Evolutionary conservation across 1,284 basidiomycete genomes (phyloP).

Genomic region (Ceratobasidium sp.): DNA sequence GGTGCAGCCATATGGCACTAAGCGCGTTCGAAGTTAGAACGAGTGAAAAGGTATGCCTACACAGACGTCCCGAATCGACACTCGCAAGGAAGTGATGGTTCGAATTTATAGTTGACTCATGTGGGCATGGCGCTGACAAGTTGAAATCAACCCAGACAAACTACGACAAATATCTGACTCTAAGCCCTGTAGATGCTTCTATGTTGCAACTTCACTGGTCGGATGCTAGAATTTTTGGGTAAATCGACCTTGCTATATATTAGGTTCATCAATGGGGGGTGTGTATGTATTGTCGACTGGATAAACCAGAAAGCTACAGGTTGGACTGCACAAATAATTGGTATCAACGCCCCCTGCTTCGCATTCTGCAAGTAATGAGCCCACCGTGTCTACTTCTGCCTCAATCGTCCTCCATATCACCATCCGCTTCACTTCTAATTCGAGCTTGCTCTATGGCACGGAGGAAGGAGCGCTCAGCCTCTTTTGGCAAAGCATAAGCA

Average conservation of each 20-base stretch:
- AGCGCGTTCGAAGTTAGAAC: not conserved
- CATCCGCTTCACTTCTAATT: conserved; percentile 34
- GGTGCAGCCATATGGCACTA: conserved; percentile 41
- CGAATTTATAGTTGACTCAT: conserved; percentile 4
- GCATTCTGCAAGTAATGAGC: too few relatives aligned
- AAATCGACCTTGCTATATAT: too few relatives aligned
- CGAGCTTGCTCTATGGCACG: conserved; percentile 49
- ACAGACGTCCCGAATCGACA: not conserved
- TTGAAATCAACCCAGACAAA: not conserved
- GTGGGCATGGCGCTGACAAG: not conserved
- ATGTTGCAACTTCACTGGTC: not conserved
- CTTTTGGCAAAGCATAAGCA: conserved; percentile 30
- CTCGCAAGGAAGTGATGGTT: not conserved
- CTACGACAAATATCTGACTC: not conserved
- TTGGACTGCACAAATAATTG: not conserved
- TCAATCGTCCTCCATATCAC: conserved; percentile 2
- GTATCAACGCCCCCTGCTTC: not conserved
- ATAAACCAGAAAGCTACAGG: not conserved
- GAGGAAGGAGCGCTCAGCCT: conserved; percentile 44
- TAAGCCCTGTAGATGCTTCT: not conserved
- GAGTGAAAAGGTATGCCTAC: not conserved
- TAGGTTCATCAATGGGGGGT: too few relatives aligned
- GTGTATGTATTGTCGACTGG: too few relatives aligned
- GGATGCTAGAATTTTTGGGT: too few relatives aligned
- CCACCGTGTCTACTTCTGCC: not conserved